Evolutionary conservation across 2,329 filamentous ascomycete species (phyloP).

Genomic region (Stagonosporopsis chrysanthemi): DNA sequence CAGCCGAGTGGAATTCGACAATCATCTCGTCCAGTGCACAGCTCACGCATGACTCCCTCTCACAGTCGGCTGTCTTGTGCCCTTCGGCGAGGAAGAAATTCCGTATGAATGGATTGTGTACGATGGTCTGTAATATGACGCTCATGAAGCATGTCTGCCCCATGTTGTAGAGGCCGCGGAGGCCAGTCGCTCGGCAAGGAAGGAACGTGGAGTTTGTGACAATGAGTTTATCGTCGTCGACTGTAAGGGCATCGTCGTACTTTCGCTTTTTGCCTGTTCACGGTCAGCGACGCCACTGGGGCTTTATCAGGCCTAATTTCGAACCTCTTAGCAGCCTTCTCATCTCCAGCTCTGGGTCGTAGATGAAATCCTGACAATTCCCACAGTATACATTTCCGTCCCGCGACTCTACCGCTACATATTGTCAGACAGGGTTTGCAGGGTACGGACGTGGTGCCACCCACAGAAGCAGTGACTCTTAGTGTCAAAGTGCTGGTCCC

Average conservation of each 20-base stretch:
- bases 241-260: constrained; percentile 68
- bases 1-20: constrained; percentile 69
- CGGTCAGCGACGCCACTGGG: constrained; percentile 28
- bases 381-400: constrained; percentile 80
- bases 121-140: constrained; percentile 89
- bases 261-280: constrained; percentile 72
- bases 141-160: constrained; percentile 99
- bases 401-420: constrained; percentile 76
- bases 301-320: constrained; percentile 20
- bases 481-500: constrained; percentile 70
- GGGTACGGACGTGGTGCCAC: constrained; percentile 26
- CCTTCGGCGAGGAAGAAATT: constrained; percentile 93
- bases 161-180: constrained; percentile 94
- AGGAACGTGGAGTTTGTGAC: constrained; percentile 78
- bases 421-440: constrained; percentile 26
- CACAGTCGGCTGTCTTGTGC: constrained; percentile 80
- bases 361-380: constrained; percentile 82
- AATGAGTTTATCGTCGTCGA: constrained; percentile 78
- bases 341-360: constrained; percentile 81
- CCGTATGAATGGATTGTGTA: constrained; percentile 90
- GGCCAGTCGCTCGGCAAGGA: constrained; percentile 84
- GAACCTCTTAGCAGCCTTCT: constrained; percentile 74
- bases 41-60: constrained; percentile 62
- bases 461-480: constrained; percentile 78
- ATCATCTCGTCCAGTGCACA: constrained; percentile 70